Percentiles rank a stretch among this genome's conserved stretches.
Evolutionary conservation across 2,329 filamentous ascomycete species (phyloP).

Genomic region (Fusarium longipes): DNA sequence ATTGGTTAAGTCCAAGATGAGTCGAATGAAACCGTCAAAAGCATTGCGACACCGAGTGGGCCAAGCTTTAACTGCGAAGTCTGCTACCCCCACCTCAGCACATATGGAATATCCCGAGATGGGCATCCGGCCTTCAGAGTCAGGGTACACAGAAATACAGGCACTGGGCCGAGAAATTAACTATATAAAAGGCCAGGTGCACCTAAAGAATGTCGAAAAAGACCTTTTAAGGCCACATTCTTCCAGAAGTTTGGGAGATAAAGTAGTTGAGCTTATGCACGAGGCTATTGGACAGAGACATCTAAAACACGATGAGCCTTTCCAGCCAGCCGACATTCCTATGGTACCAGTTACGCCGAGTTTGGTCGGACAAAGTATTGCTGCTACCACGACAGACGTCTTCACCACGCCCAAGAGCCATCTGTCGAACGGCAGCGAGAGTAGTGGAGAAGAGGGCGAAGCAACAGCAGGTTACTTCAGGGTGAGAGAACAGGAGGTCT

Average conservation of each 20-base stretch:
- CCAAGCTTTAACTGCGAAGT: neutral
- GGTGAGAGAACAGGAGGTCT: neutral
- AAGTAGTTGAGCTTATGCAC: constrained; percentile 36
- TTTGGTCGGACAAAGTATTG: constrained; percentile 25
- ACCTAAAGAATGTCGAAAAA: neutral
- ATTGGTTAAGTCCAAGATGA: constrained; percentile 40
- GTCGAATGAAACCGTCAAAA: constrained; percentile 13
- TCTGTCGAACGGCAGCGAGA: constrained; percentile 14
- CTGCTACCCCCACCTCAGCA: neutral
- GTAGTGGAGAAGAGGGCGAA: neutral
- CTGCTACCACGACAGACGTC: constrained; percentile 31
- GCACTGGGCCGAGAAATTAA: constrained; percentile 37
- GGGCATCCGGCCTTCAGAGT: constrained; percentile 38
- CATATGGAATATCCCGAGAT: constrained; percentile 43
- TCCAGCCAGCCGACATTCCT: neutral
- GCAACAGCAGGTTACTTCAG: neutral
- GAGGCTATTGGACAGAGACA: constrained; percentile 23
- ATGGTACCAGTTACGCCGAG: constrained; percentile 30
- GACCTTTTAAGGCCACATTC: constrained; percentile 14
- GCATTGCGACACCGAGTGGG: neutral
- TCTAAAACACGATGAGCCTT: constrained; percentile 1
- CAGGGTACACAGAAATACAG: constrained; percentile 39
- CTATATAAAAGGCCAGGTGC: constrained; percentile 27
- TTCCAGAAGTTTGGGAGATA: constrained; percentile 30
- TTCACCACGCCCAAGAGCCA: constrained; percentile 42